phyloP scores from a whole-genome alignment of 2,329 filamentous ascomycete species.

The Stagonosporopsis tanaceti region DNA sequence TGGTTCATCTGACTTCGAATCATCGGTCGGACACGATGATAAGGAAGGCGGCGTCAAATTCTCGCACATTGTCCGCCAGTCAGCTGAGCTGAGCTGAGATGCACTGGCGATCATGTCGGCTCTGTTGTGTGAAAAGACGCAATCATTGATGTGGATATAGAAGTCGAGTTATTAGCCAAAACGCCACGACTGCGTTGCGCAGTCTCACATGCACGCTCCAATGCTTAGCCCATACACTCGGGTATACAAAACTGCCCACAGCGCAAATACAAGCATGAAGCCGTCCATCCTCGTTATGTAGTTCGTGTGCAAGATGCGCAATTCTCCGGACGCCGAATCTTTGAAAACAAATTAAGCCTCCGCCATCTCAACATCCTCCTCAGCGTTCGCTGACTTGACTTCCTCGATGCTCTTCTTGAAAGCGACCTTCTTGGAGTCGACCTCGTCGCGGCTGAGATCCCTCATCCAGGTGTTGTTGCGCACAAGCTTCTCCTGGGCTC shows the following conservation, averaged over 20 bases:
- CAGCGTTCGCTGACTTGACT: slow-evolving; percentile 25
- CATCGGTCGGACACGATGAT: background rate
- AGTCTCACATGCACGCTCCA: slow-evolving; percentile 18
- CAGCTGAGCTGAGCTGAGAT: background rate
- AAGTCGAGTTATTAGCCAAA: slow-evolving; percentile 1
- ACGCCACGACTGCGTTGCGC: slow-evolving; percentile 14
- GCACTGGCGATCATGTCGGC: too few relatives aligned
- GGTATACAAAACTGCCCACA: slow-evolving; percentile 13
- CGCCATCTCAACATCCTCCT: slow-evolving; percentile 47
- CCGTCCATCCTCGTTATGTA: slow-evolving; percentile 3
- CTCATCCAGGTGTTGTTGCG: slow-evolving; percentile 58
- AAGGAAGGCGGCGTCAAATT: background rate
- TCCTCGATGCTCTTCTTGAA: slow-evolving; percentile 45
- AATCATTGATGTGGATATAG: slow-evolving; percentile 11
- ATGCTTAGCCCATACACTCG: slow-evolving; percentile 4
- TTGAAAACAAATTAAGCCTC: slow-evolving; percentile 24
- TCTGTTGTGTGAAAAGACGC: background rate
- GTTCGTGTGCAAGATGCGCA: slow-evolving; percentile 3
- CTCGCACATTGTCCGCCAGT: background rate
- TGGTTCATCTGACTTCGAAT: background rate
- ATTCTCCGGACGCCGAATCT: slow-evolving; percentile 10
- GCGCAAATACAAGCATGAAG: slow-evolving; percentile 3
- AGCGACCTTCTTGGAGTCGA: slow-evolving; percentile 53
- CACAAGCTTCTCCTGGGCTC: slow-evolving; percentile 53
- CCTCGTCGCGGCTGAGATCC: slow-evolving; percentile 55